Base-by-base conservation (phyloP, 139 green algal species). In the Spirogloea muscicola region DNA sequence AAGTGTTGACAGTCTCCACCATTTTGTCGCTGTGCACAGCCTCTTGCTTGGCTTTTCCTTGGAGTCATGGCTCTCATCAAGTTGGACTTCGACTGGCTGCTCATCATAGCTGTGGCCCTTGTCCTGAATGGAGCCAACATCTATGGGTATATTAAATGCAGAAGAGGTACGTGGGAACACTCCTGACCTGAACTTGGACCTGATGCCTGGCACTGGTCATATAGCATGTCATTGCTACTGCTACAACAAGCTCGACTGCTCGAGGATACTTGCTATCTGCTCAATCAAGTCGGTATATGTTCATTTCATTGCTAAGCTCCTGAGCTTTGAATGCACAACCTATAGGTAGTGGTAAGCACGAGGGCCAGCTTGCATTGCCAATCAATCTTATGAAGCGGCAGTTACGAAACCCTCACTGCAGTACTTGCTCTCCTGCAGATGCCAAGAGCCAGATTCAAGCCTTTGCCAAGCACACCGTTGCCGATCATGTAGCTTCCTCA, bases 71-170 rank as follows among this genome's bases (percentile, higher is more conserved):
- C 55, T 18, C 3, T 82, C 57, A 63, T 82, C 55, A 68, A 63
- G 0, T 37, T 82, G 2, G 63, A 33, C 36, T 78, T 78, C 33
- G 68, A 82, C 61, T 82, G 79, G 31, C 68, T 82, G 29, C 68
- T 82, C 43, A 82, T 82, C 25, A 52, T 82, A 21, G 74, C 58
- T 9, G 68, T 82, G 0, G 75, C 75, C 18, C 21, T 82, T 18
- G 68, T 82, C 18, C 58, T 82, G 25, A 43, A 42, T 9, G 37
- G 16, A 2, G 44, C 67, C 40, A 82, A 82, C 68, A 80, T 82
- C 34, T 46, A 66, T 27, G 75, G 75, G 36, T 82, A 63, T 44
- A 79, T 58, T 34, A 82, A 82, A 46, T 82, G 75, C 49, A 43
- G 75, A 7, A 62, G 55, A 82, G 75, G 68, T 82, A 2, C 46